Conservation (phyloP, 73 alveolate genomes). For the Effrenium voratum region DNA sequence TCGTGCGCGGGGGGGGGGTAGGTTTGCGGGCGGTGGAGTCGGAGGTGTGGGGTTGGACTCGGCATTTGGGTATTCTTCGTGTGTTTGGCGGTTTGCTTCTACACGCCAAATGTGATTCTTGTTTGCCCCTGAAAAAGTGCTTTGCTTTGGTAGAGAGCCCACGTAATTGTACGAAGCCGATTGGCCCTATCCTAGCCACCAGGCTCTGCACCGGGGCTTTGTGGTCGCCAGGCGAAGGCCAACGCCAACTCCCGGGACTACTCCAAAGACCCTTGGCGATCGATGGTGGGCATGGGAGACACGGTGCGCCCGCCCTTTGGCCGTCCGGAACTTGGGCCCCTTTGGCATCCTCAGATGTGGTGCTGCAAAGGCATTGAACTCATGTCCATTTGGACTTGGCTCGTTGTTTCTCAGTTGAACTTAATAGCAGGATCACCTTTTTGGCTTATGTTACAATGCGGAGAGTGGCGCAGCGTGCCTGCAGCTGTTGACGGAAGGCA, state of each 20-base stretch:
- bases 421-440: no score
- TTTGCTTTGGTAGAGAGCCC: no score
- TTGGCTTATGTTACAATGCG: neutral
- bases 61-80: no score
- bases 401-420: neutral
- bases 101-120: no score
- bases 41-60: neutral
- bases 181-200: no score
- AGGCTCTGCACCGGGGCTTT: no score
- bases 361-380: no score
- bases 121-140: no score
- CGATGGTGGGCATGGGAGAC: neutral
- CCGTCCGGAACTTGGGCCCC: neutral
- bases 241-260: constrained; percentile 19
- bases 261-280: constrained; percentile 17
- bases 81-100: no score
- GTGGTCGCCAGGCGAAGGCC: constrained; percentile 46
- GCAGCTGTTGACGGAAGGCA: no score
- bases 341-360: neutral
- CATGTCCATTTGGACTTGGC: no score
- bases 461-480: neutral
- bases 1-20: neutral
- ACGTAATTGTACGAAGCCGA: no score
- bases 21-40: neutral
- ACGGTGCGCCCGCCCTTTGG: neutral